Conservation (phyloP, 2,329 filamentous ascomycete genomes). For the Botrytis galanthina region DNA sequence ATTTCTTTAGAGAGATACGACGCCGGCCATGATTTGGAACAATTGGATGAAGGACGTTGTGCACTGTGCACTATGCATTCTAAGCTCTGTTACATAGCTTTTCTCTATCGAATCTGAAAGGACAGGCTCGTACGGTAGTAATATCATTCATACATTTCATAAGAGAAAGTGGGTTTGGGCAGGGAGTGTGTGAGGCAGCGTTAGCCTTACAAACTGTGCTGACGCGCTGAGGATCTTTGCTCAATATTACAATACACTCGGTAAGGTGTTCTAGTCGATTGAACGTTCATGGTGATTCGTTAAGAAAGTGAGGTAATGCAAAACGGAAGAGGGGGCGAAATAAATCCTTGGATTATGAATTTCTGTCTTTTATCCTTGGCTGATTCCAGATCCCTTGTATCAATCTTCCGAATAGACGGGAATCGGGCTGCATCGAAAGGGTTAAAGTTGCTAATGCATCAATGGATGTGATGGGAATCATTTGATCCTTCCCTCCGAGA, state of each 20-base stretch:
- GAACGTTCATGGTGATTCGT: background rate
- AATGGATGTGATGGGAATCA: constrained; percentile 2
- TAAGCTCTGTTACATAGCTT: constrained; percentile 22
- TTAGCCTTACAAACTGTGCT: constrained; percentile 20
- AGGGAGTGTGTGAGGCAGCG: constrained; percentile 3
- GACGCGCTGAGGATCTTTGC: constrained; percentile 18
- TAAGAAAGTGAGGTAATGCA: constrained; percentile 3
- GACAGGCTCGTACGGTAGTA: constrained; percentile 5
- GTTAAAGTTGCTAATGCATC: constrained; percentile 8
- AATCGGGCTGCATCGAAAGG: constrained; percentile 14
- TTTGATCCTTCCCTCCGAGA: constrained; percentile 1
- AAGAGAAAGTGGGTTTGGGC: constrained; percentile 15
- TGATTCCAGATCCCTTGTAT: constrained; percentile 4
- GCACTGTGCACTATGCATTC: constrained; percentile 29
- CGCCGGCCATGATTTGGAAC: constrained; percentile 11
- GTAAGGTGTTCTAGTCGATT: constrained; percentile 3
- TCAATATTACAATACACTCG: constrained; percentile 10
- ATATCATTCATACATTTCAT: constrained; percentile 7
- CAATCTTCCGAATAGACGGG: constrained; percentile 11
- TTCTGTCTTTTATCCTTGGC: constrained; percentile 5
- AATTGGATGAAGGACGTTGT: constrained; percentile 19
- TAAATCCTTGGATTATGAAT: constrained; percentile 1
- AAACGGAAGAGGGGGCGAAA: background rate
- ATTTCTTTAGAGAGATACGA: constrained; percentile 3
- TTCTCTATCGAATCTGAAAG: constrained; percentile 9